phyloP scores from a whole-genome alignment of 2,329 filamentous ascomycete species.

The Hirsutella minnesotensis region DNA sequence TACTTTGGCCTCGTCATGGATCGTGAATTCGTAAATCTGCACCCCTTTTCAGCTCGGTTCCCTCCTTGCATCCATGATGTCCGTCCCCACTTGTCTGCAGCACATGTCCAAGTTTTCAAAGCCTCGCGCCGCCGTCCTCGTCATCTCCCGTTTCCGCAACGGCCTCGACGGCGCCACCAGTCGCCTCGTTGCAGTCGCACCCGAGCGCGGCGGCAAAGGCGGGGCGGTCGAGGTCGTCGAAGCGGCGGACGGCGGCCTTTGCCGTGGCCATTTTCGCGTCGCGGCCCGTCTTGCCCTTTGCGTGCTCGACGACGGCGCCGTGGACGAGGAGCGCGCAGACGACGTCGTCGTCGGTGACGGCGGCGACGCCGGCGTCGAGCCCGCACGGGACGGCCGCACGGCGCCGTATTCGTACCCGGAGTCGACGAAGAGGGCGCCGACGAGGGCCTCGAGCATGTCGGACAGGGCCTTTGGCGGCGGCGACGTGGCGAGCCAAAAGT shows the following conservation, averaged over 20 bases:
- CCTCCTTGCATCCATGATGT: too few relatives aligned
- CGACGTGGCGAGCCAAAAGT: slow-evolving; percentile 57
- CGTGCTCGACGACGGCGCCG: slow-evolving; percentile 50
- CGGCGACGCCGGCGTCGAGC: slow-evolving; percentile 28
- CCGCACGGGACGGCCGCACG: slow-evolving; percentile 42
- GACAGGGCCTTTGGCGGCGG: slow-evolving; percentile 65
- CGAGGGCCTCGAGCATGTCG: slow-evolving; percentile 79
- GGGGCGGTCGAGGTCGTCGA: slow-evolving; percentile 32
- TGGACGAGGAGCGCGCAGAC: slow-evolving; percentile 71
- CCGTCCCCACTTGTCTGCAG: too few relatives aligned
- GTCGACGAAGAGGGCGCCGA: slow-evolving; percentile 89
- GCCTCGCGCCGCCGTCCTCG: too few relatives aligned
- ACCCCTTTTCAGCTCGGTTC: too few relatives aligned
- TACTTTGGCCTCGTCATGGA: too few relatives aligned
- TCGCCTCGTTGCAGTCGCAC: slow-evolving; percentile 57
- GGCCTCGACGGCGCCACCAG: too few relatives aligned
- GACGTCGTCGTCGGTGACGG: slow-evolving; percentile 37
- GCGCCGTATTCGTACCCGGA: slow-evolving; percentile 63
- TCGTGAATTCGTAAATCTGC: too few relatives aligned
- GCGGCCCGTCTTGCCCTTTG: slow-evolving; percentile 48
- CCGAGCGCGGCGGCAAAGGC: slow-evolving; percentile 49
- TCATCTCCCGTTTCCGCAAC: too few relatives aligned
- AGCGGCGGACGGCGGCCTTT: slow-evolving; percentile 38
- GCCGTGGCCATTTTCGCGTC: slow-evolving; percentile 64
- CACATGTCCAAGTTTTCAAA: too few relatives aligned